Conservation (phyloP, 441 rosid species). For the Cnidoscolus chayamansa region DNA sequence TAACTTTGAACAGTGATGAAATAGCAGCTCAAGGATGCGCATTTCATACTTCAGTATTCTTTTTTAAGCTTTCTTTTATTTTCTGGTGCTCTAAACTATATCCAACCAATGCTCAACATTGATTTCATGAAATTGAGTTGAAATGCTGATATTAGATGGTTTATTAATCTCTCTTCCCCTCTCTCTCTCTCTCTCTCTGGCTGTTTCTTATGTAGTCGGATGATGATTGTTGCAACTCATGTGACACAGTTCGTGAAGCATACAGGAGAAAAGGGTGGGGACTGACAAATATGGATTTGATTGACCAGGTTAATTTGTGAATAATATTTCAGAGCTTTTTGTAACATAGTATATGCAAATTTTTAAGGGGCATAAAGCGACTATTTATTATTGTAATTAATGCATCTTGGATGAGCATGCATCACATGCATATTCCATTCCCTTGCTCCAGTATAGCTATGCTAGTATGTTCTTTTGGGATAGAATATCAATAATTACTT, state of each 20-base stretch:
- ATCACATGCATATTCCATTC: not conserved
- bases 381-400: not conserved
- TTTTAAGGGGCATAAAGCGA: not conserved
- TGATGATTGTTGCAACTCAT: slow-evolving; percentile 85
- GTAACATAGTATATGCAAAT: not conserved
- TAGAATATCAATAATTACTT: too few relatives aligned
- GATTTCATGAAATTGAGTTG: not conserved
- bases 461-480: not conserved
- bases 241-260: slow-evolving; percentile 97
- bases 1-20: not conserved
- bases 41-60: not conserved
- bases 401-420: not conserved
- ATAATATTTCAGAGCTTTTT: not conserved
- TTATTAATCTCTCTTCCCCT: not conserved
- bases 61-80: not conserved
- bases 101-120: not conserved
- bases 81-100: not conserved
- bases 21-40: not conserved
- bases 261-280: slow-evolving; percentile 96
- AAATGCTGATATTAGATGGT: not conserved
- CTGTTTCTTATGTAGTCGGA: slow-evolving; percentile 46
- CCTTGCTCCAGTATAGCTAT: not conserved
- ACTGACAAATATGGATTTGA: slow-evolving; percentile 54
- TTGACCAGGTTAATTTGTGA: slow-evolving; percentile 72
- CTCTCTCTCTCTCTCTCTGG: slow-evolving; percentile 3